Evolutionary conservation across 2,329 filamentous ascomycete genomes (phyloP), one percentile per base, ranked within the genome.

Genomic region (Hypoxylon sp.): DNA sequence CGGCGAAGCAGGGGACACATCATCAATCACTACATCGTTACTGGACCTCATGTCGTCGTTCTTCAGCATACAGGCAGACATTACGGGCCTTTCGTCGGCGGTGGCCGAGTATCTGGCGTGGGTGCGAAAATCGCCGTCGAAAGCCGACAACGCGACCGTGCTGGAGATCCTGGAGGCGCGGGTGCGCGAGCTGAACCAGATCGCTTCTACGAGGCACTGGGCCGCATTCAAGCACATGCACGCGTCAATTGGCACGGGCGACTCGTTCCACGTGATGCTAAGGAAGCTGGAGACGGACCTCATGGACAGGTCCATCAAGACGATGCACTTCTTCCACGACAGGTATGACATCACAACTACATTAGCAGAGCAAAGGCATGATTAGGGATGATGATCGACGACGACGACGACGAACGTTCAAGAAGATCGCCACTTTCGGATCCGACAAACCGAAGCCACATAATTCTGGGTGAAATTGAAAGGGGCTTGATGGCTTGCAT

Each of bases 31-130:
- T 2, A 50, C 46, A n/a, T 27, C 46, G 6, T 17, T 50, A 50
- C 22, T 50, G 2, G 46, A 50, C 22, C 25, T 50, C 13, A 31
- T 56, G 33, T 46, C 44, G 11, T 35, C 42, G 17, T 46, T 59
- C n/a, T 50, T 50, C 44, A 7, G 17, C 30, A 35, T 42, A 40
- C 56, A 59, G 22, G 44, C 42, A 8, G 46, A 59, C 25, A 48
- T 59, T 2, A 42, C 56, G 33, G 56, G 56, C 22, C 25, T 59
- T 3, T 31, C 56, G 5, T 50, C 42, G 2, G 42, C 30, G 2
- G 56, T 59, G 44, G 56, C 56, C 6, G 56, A 59, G 44, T 59
- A 59, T 30, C 30, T 59, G 3, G 44, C 42, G 2, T 59, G 56
- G 56, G 44, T 30, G 30, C 22, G 46, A 30, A 59, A 40, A 48